Evolutionary conservation across 2,329 filamentous ascomycete genomes (phyloP).

Genomic region (Alternaria postmessia): DNA sequence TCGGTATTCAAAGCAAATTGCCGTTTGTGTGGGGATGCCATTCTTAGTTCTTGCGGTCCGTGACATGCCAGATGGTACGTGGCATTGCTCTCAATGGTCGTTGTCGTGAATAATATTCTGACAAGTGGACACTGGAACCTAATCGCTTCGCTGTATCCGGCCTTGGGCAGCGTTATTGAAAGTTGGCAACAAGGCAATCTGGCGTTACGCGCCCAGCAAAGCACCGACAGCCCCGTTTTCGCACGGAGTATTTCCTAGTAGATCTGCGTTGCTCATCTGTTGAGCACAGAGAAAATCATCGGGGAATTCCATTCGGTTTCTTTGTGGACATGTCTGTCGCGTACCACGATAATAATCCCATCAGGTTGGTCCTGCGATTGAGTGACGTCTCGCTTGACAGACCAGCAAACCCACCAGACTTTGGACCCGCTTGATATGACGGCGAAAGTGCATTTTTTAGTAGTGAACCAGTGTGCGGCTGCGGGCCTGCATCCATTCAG

Average conservation of each 20-base stretch:
- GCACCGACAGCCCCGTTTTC: constrained; percentile 4
- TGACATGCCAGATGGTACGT: constrained; percentile 16
- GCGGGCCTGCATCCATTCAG: constrained; percentile 8
- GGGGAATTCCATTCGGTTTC: neutral
- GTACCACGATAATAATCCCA: neutral
- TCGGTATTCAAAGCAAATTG: constrained; percentile 14
- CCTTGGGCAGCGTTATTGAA: neutral
- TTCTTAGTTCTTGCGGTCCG: constrained; percentile 9
- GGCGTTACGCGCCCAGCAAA: neutral
- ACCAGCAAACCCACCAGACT: constrained; percentile 3
- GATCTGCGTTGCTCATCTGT: neutral
- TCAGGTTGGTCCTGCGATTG: constrained; percentile 9
- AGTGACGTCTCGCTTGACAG: constrained; percentile 16
- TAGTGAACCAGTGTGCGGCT: constrained; percentile 10
- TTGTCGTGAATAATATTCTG: constrained; percentile 8
- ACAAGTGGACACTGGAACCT: constrained; percentile 4
- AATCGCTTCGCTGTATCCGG: neutral
- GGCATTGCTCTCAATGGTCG: constrained; percentile 11
- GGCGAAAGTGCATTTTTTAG: constrained; percentile 8
- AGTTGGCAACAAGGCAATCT: neutral
- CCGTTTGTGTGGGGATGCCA: constrained; percentile 32
- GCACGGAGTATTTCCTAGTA: neutral
- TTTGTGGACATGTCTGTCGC: constrained; percentile 5
- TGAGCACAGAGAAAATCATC: neutral
- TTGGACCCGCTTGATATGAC: constrained; percentile 9